Conservation (phyloP, 23 red algal species). For the Agarophyton chilense region DNA sequence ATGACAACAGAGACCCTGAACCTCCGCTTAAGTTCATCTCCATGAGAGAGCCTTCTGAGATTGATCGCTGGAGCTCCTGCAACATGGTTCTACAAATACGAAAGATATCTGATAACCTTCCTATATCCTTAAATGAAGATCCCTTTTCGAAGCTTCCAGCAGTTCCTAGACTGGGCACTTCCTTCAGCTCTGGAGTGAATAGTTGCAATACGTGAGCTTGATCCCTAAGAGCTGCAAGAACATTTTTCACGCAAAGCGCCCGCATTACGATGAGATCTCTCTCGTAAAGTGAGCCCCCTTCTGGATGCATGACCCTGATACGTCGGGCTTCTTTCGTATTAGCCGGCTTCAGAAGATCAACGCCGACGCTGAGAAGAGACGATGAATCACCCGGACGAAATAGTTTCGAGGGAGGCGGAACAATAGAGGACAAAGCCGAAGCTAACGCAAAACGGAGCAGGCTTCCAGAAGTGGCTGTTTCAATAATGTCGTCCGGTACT, state of each 20-base stretch:
- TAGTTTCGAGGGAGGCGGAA: not conserved
- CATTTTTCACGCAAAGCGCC: constrained; percentile 39
- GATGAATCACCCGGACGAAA: constrained; percentile 26
- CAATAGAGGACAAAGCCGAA: not conserved
- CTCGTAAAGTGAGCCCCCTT: constrained; percentile 58
- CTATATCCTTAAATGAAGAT: not conserved
- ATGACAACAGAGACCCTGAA: constrained; percentile 17
- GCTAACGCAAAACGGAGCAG: constrained; percentile 34
- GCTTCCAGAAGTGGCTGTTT: not conserved
- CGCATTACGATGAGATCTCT: constrained; percentile 51
- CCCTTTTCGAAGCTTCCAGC: not conserved
- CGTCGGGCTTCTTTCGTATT: constrained; percentile 62
- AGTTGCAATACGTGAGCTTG: constrained; percentile 21
- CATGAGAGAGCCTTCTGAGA: constrained; percentile 43
- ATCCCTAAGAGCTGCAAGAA: constrained; percentile 54
- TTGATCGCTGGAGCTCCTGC: constrained; percentile 15
- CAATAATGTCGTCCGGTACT: constrained; percentile 34
- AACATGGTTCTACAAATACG: constrained; percentile 41
- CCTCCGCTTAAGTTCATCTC: constrained; percentile 33
- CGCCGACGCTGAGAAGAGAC: constrained; percentile 53
- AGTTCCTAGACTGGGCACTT: not conserved
- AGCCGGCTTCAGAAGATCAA: not conserved
- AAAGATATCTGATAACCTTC: constrained; percentile 27
- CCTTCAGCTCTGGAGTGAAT: constrained; percentile 27
- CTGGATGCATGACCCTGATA: constrained; percentile 53